Conservation (phyloP, 148 eudicot species). For the Diospyros kaki region DNA sequence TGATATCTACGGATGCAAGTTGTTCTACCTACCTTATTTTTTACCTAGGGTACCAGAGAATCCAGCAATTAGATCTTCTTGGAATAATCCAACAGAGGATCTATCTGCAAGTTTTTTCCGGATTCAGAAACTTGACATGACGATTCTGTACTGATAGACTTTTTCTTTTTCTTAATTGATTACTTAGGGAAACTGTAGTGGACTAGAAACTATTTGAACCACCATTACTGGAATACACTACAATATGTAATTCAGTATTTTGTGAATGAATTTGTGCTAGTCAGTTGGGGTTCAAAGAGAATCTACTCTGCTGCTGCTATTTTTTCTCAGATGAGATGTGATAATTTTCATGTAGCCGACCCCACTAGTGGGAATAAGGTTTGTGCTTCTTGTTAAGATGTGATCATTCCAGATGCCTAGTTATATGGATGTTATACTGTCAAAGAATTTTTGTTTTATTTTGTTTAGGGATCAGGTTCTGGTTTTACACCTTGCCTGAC, state of each 20-base stretch:
- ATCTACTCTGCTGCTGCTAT: background rate
- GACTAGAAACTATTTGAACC: background rate
- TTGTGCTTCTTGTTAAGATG: too few relatives aligned
- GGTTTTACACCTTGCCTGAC: too few relatives aligned
- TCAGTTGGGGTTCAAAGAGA: slow-evolving; percentile 1
- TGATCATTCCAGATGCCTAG: too few relatives aligned
- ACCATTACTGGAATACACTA: background rate
- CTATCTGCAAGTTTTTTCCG: background rate
- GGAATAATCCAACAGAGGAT: background rate
- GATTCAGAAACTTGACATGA: background rate
- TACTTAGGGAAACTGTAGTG: background rate
- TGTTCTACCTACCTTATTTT: background rate
- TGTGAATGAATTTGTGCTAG: too few relatives aligned
- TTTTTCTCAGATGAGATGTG: too few relatives aligned
- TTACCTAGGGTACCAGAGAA: background rate
- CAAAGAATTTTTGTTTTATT: too few relatives aligned
- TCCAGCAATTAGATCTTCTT: background rate
- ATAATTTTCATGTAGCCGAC: too few relatives aligned
- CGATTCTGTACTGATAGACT: background rate
- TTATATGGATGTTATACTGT: too few relatives aligned
- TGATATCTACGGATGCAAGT: background rate
- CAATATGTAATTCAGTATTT: too few relatives aligned
- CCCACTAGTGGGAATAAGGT: too few relatives aligned
- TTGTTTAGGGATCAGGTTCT: too few relatives aligned
- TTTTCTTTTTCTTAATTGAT: background rate